Base-by-base conservation (phyloP, 352 stramenopile genomes). In the Globisporangium spiculum region DNA sequence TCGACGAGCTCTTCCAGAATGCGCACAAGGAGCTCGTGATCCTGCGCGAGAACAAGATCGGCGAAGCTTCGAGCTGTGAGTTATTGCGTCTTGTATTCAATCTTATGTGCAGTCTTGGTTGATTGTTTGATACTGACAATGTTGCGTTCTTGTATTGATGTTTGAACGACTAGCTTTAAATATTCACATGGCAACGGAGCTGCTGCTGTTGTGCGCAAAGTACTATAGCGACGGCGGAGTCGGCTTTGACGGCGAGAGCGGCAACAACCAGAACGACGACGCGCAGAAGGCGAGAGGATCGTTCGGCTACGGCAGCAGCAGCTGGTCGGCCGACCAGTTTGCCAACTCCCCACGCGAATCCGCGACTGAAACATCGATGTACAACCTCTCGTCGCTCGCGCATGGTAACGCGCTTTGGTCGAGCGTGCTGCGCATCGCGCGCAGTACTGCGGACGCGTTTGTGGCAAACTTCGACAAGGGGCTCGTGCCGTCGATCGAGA, bases 401-500 rank as follows among this genome's bases (percentile, higher is more conserved):
- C 75, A 79, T 48, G 76, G 79, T 4, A 67, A 88, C 14, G 73
- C 73, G 18, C 73, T 96, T 2, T 96, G 88, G 88, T 70, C 73
- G 4, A 81, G 76, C 18, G 75, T 94, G 38, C 69, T 84, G 22
- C 68, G 79, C 36, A 68, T 83, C 0, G 81, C 86, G 22, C 75
- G 73, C 6, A 68, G 71, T 14, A 89, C 86, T 0, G 75, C 77
- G 0, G 48, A 73, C 18, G 72, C 68, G 0, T 94, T 92, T 32
- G 83, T 90, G 3, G 53, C 60, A 3, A 76, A 90, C 34, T 71
- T 96, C n/a, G 84, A 92, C 71, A 78, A 78, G 24, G 81, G 81
- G 0, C 70, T 93, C 34, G 83, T 84, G 8, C 89, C 88, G 8
- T 93, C 86, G 10, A 77, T 94, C 14, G 82, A 93, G 65, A 92